A percentile compares a stretch with the other conserved stretches of the same genome.
phyloP scores from a whole-genome alignment of 306 rosid genomes.

The Alnus glutinosa region DNA sequence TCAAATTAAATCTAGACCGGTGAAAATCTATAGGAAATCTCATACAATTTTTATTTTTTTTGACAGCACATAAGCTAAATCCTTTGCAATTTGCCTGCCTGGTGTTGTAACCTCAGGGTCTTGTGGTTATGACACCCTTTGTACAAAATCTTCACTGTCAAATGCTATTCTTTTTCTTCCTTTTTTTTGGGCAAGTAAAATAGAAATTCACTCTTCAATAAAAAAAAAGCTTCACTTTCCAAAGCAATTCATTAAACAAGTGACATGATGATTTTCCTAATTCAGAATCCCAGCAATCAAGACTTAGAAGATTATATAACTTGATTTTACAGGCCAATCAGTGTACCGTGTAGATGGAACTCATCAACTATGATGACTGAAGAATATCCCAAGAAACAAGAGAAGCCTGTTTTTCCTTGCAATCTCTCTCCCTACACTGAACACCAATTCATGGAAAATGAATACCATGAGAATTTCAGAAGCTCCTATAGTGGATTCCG shows the following conservation, averaged over 20 bases:
- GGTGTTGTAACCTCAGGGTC: neutral
- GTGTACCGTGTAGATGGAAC: slow-evolving; percentile 65
- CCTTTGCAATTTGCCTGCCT: neutral
- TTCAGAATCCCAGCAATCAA: slow-evolving; percentile 2
- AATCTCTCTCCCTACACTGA: slow-evolving; percentile 39
- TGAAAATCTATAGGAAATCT: too few species aligned
- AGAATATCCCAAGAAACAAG: slow-evolving; percentile 48
- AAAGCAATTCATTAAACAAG: slow-evolving; percentile 1
- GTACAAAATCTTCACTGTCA: neutral
- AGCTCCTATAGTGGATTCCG: slow-evolving; percentile 56
- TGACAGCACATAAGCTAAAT: too few species aligned
- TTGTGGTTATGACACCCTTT: neutral
- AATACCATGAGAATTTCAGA: slow-evolving; percentile 40
- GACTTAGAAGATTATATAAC: slow-evolving; percentile 17
- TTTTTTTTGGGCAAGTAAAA: too few species aligned
- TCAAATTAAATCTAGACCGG: too few species aligned
- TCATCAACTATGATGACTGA: slow-evolving; percentile 47
- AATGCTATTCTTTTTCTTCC: neutral
- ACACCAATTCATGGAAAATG: slow-evolving; percentile 43
- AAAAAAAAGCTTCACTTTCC: neutral
- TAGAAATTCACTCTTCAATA: too few species aligned
- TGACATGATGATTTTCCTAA: neutral
- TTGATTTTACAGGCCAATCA: slow-evolving; percentile 63
- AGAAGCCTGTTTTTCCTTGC: slow-evolving; percentile 36
- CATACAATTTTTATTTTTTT: too few species aligned